A percentile compares a stretch with the other conserved stretches of the same genome.
Conservation (phyloP, 73 alveolate genomes). For the Paramecium sonneborni region DNA sequence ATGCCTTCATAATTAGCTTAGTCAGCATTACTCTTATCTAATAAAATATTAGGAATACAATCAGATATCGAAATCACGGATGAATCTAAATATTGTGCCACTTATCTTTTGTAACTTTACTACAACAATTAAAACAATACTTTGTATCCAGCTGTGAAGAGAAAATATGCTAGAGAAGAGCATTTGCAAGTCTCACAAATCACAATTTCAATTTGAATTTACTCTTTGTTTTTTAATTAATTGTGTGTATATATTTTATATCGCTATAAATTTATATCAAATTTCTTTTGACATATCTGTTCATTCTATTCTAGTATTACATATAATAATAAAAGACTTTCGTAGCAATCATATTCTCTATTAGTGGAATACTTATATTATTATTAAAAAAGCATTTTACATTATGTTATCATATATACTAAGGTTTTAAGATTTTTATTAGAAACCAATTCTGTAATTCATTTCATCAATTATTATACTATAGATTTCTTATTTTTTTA, state of each 20-base stretch:
- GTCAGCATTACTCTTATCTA: neutral
- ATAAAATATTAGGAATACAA: neutral
- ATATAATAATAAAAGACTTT: too few species aligned
- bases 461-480: too few species aligned
- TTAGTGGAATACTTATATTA: too few species aligned
- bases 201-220: conserved; percentile 45
- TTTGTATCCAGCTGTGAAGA: conserved; percentile 41
- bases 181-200: conserved; percentile 8
- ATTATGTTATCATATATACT: too few species aligned
- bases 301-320: too few species aligned
- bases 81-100: conserved; percentile 31
- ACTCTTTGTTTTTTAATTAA: conserved; percentile 18
- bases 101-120: conserved; percentile 6
- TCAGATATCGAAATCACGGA: neutral
- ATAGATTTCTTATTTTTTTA: too few species aligned
- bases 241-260: conserved; percentile 13
- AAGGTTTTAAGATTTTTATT: too few species aligned
- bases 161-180: conserved; percentile 51
- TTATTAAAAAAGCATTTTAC: too few species aligned
- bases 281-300: neutral
- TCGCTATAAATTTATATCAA: neutral
- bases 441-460: too few species aligned
- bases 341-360: too few species aligned
- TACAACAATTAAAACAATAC: neutral
- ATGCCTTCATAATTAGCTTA: neutral